A percentile compares a stretch with the other conserved stretches of the same genome.
These are phyloP conservation scores for Suhomyces yuchorum DNA, from an alignment of 1,139 yeast genomes.

Conservation along the genomic window DNA sequence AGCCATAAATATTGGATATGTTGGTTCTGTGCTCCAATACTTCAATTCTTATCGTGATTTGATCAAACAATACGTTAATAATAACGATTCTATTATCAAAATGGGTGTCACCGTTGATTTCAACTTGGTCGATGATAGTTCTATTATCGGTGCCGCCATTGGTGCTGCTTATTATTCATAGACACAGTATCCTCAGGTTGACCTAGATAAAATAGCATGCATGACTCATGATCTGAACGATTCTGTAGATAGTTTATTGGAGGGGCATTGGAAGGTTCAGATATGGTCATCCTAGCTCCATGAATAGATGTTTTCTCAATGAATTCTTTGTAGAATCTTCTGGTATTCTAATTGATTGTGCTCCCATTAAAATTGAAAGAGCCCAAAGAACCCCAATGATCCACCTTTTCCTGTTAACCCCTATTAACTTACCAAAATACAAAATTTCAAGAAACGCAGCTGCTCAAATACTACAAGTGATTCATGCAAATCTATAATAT, in stretches of 20 bases:
- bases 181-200: not conserved
- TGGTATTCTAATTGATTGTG: too few relatives aligned
- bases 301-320: not conserved
- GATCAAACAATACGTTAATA: conserved; percentile 35
- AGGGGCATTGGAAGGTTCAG: not conserved
- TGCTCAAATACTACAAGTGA: not conserved
- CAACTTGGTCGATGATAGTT: conserved; percentile 43
- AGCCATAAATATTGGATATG: conserved; percentile 42
- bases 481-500: not conserved
- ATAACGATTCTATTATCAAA: conserved; percentile 28
- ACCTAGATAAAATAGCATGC: conserved; percentile 7
- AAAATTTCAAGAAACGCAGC: too few relatives aligned
- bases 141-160: conserved; percentile 51
- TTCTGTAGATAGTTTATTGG: not conserved
- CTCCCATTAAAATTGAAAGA: too few relatives aligned
- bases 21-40: conserved; percentile 45
- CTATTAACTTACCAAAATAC: too few relatives aligned
- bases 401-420: too few relatives aligned
- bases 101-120: conserved; percentile 39
- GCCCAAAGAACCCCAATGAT: too few relatives aligned
- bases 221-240: conserved; percentile 8
- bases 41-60: conserved; percentile 37
- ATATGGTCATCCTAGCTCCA: not conserved
- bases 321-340: not conserved
- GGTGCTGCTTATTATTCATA: conserved; percentile 43